Base-by-base conservation (phyloP, 2,329 filamentous ascomycete genomes). In the Neonectria hederae region DNA sequence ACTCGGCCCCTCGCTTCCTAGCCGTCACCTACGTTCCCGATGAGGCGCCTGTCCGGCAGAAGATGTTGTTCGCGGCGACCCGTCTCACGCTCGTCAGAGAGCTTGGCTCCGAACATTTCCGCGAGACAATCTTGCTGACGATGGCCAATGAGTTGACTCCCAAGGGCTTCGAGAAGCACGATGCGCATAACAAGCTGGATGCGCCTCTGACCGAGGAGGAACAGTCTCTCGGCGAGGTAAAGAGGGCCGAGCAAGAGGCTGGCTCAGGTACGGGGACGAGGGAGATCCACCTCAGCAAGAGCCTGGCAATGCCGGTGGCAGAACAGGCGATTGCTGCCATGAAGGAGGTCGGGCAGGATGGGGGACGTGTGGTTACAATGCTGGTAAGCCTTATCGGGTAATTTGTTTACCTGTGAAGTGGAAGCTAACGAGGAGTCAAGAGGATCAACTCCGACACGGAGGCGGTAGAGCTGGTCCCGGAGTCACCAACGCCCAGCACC, bases 11-110 rank as follows among this genome's bases (percentile, higher is more conserved):
- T n/a, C 79, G 78, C 68, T 88, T 94, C 68, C 80, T 91, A 26
- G 91, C 90, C 49, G 82, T 94, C 38, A 93, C 92, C 38, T 96
- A 94, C 77, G 89, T 96, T 6, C 93, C 92, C 26, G 91, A 95
- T 78, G 76, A 87, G 1, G 92, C 92, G 42, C 91, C 90, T 28
- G 92, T 96, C 61, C 89, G 92, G 42, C 90, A 93, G 77, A 96
- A 96, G 84, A 96, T 93, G 90, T 86, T 96, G 22, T 94, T 95
- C 77, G 92, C 92, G 6, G 87, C 89, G 24, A 94, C 92, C 28
- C 87, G 92, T 10, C 83, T 94, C 71, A 92, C 92, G 0, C 84
- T 96, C 1, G 86, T 90, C 54, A 87, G 92, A 45, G 92, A 95
- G 79, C 83, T 96, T 10, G 92, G 93, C 49, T 87, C 88, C 58